These are phyloP conservation scores for Rehmannia glutinosa DNA, from an alignment of 257 asterid species.

Conservation along the genomic window DNA sequence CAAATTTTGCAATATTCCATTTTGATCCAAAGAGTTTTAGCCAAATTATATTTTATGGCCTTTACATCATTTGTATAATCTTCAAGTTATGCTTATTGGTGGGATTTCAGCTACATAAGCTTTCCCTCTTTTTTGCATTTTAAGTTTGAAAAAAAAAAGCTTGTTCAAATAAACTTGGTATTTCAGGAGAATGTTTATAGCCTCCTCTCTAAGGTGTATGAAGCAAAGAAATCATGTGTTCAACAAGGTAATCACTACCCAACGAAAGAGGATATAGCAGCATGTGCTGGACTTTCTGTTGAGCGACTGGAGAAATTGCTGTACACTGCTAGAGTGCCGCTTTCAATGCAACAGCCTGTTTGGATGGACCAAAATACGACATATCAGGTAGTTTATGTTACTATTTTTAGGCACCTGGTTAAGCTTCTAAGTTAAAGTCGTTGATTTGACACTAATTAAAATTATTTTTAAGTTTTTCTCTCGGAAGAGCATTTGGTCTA, in stretches of 20 bases:
- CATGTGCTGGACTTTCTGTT: conserved; percentile 61
- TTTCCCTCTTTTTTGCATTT: neutral
- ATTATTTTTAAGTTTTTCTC: neutral
- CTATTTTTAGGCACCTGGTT: neutral
- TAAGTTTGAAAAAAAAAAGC: neutral
- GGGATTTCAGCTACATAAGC: too few relatives aligned
- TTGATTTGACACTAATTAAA: neutral
- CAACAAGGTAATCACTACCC: conserved; percentile 63
- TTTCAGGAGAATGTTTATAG: conserved; percentile 79
- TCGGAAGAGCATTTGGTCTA: neutral
- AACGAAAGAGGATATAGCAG: conserved; percentile 69
- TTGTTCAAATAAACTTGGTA: conserved; percentile 15
- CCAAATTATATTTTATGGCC: too few relatives aligned
- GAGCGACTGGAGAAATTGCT: conserved; percentile 65
- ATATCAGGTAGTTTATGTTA: conserved; percentile 26
- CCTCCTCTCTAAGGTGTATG: conserved; percentile 65
- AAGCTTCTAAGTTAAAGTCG: conserved; percentile 6
- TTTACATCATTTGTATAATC: too few relatives aligned
- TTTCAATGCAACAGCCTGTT: conserved; percentile 73
- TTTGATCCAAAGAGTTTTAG: too few relatives aligned
- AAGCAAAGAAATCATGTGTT: conserved; percentile 56
- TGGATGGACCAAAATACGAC: conserved; percentile 78
- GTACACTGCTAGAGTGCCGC: conserved; percentile 58
- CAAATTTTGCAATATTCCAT: conserved; percentile 12
- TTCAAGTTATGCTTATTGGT: neutral